phyloP scores from a whole-genome alignment of 768 basidiomycete genomes.

The Punctularia strigosozonata region DNA sequence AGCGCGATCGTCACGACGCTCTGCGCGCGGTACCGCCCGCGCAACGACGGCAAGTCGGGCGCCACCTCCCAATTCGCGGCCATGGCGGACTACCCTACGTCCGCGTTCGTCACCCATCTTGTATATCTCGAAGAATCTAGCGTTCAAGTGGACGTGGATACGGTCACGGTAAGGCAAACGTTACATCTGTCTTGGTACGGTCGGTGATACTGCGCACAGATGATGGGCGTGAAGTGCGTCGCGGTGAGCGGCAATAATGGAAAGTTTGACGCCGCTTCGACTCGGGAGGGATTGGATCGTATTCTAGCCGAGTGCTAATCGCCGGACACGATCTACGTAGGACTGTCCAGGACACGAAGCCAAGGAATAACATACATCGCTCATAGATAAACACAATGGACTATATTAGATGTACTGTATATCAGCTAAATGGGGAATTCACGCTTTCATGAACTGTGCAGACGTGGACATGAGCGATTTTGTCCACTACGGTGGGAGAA shows the following conservation, averaged over 20 bases:
- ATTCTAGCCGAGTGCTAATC: too few relatives aligned
- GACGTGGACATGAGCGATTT: too few relatives aligned
- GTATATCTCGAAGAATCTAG: slow-evolving; percentile 58
- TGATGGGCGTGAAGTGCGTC: slow-evolving; percentile 48
- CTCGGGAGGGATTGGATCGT: too few relatives aligned
- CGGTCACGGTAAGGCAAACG: slow-evolving; percentile 42
- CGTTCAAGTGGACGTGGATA: slow-evolving; percentile 48
- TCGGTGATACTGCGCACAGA: slow-evolving; percentile 20
- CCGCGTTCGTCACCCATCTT: slow-evolving; percentile 79
- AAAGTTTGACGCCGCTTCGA: too few relatives aligned
- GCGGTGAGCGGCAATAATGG: slow-evolving; percentile 26
- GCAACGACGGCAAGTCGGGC: slow-evolving; percentile 38
- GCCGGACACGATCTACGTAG: too few relatives aligned
- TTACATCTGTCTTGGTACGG: not conserved
- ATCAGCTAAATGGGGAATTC: too few relatives aligned
- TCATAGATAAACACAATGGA: too few relatives aligned
- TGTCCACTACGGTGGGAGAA: too few relatives aligned
- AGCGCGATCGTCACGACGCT: slow-evolving; percentile 64
- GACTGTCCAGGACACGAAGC: too few relatives aligned
- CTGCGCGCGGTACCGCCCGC: slow-evolving; percentile 43
- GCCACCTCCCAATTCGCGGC: slow-evolving; percentile 31
- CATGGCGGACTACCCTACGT: slow-evolving; percentile 55
- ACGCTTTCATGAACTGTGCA: too few relatives aligned
- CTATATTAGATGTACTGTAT: too few relatives aligned
- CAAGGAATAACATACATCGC: too few relatives aligned